Conservation (phyloP, 139 green algal species). For the Chlorella sp. region DNA sequence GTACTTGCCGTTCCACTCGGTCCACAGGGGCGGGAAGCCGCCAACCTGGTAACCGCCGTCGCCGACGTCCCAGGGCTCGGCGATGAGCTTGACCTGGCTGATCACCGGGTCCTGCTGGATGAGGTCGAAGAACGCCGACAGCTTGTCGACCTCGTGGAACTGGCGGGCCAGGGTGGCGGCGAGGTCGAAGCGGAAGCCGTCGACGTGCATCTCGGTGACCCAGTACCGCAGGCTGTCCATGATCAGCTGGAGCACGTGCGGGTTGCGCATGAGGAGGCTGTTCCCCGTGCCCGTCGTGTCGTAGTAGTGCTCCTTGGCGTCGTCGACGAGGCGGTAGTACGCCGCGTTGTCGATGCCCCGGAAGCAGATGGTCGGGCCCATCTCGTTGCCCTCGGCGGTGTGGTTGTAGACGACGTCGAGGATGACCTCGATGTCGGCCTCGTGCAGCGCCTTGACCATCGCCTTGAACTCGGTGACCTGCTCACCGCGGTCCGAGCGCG, state of each 20-base stretch:
- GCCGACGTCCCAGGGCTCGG: conserved; percentile 89
- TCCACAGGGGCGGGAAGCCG: conserved; percentile 85
- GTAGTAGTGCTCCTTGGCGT: conserved; percentile 50
- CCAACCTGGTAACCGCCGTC: conserved; percentile 72
- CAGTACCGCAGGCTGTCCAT: conserved; percentile 73
- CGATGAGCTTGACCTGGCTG: conserved; percentile 79
- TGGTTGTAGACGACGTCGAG: conserved; percentile 98
- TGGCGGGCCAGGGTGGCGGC: conserved; percentile 84
- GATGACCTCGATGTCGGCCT: conserved; percentile 79
- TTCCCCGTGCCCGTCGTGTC: conserved; percentile 90
- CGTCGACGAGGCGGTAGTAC: conserved; percentile 78
- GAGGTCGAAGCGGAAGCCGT: conserved; percentile 96
- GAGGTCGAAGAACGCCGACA: no score
- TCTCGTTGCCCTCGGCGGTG: conserved; percentile 79
- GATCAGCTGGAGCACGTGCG: conserved; percentile 62
- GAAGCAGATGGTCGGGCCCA: conserved; percentile 65
- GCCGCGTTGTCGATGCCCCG: conserved; percentile 70
- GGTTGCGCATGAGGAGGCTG: conserved; percentile 84
- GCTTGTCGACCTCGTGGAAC: conserved; percentile 71
- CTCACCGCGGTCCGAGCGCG: conserved; percentile 37
- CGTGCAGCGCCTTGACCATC: conserved; percentile 78
- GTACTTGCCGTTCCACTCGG: conserved; percentile 91
- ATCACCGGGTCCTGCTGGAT: conserved; percentile 83
- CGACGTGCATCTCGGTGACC: conserved; percentile 84
- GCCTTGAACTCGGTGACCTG: conserved; percentile 84